A percentile compares a stretch with the other conserved stretches of the same genome.
Conservation (phyloP, 371 early-diverging fungal species). For the Lichtheimia hyalospora region DNA sequence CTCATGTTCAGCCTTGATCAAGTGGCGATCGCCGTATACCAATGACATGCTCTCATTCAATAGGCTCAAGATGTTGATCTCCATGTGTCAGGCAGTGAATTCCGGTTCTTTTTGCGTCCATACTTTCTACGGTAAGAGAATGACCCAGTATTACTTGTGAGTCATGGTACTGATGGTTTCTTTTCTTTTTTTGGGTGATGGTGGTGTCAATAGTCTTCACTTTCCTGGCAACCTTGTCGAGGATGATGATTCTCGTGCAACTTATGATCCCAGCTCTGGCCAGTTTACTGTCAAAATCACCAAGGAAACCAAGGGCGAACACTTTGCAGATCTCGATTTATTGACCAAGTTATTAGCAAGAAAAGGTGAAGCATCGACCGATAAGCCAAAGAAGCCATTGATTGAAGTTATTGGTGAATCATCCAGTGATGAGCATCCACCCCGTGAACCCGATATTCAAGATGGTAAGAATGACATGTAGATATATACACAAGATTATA, state of each 20-base stretch:
- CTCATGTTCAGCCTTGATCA: background rate
- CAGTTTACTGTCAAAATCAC: conserved; percentile 72
- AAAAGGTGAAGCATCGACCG: conserved; percentile 45
- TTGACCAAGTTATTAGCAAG: conserved; percentile 78
- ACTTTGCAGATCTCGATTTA: conserved; percentile 88
- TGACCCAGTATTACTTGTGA: background rate
- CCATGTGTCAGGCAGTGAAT: conserved; percentile 70
- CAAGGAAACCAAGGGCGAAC: conserved; percentile 77
- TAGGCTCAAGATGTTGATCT: conserved; percentile 86
- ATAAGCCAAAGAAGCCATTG: conserved; percentile 47
- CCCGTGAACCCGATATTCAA: conserved; percentile 34
- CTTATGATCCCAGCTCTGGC: conserved; percentile 80
- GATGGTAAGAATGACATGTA: conserved; percentile 21
- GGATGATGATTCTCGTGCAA: conserved; percentile 82
- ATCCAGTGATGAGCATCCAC: conserved; percentile 23
- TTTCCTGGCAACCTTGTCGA: conserved; percentile 85
- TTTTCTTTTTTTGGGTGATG: conserved; percentile 15
- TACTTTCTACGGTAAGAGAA: conserved; percentile 75
- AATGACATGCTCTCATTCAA: background rate
- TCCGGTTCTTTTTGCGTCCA: conserved; percentile 78
- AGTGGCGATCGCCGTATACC: background rate
- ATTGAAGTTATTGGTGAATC: conserved; percentile 66
- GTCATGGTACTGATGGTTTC: background rate
- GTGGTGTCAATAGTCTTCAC: conserved; percentile 65
- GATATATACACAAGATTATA: background rate